These are phyloP conservation scores for Nigrospora sphaerica DNA, from an alignment of 2,329 filamentous ascomycete species.

Conservation along the genomic window DNA sequence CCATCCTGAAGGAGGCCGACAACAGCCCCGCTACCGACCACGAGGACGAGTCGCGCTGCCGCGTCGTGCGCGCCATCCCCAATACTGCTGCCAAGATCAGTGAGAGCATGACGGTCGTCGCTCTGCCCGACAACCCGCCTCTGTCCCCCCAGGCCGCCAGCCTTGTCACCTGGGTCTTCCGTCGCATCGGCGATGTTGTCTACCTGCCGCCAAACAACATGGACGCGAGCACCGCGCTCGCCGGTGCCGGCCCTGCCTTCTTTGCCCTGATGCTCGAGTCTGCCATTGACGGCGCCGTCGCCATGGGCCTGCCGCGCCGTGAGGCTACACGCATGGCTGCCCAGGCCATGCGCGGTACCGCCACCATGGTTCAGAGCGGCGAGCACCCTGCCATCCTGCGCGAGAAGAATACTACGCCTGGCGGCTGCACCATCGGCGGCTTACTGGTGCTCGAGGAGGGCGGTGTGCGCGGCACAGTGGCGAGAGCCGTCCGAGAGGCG, in stretches of 20 bases:
- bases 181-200: conserved; percentile 62
- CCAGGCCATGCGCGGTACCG: conserved; percentile 70
- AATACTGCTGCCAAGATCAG: conserved; percentile 75
- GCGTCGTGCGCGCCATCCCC: conserved; percentile 73
- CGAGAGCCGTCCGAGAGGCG: conserved; percentile 63
- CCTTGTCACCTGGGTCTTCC: conserved; percentile 72
- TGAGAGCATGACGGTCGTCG: conserved; percentile 78
- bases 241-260: conserved; percentile 69
- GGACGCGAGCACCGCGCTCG: conserved; percentile 68
- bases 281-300: conserved; percentile 68
- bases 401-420: conserved; percentile 72
- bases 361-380: conserved; percentile 59
- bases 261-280: conserved; percentile 70
- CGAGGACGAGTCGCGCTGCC: conserved; percentile 42
- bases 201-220: conserved; percentile 60
- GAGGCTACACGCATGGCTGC: conserved; percentile 73
- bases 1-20: conserved; percentile 50
- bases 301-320: conserved; percentile 66
- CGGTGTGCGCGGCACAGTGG: conserved; percentile 57
- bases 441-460: conserved; percentile 69
- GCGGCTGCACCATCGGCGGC: conserved; percentile 71
- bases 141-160: conserved; percentile 43
- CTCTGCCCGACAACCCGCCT: conserved; percentile 48
- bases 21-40: conserved; percentile 32
- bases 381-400: conserved; percentile 70